Evolutionary conservation across 2,329 filamentous ascomycete species (phyloP).

Genomic region (Fusarium circinatum): DNA sequence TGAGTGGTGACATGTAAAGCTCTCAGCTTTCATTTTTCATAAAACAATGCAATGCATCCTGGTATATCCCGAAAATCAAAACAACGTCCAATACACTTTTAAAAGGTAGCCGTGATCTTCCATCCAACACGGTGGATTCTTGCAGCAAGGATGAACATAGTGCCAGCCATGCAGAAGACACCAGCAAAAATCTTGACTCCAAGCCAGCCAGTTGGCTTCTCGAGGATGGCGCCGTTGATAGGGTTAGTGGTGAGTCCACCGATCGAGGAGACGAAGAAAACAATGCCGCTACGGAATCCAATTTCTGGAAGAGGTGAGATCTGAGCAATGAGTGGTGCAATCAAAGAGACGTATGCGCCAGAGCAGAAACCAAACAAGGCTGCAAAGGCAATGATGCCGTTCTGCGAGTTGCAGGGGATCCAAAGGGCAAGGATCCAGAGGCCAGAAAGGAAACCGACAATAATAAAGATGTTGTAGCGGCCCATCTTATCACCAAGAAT

Average conservation of each 20-base stretch:
- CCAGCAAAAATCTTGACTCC: conserved; percentile 52
- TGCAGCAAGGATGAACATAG: conserved; percentile 2
- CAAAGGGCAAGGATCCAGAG: conserved; percentile 55
- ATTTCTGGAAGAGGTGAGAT: conserved; percentile 41
- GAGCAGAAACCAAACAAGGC: conserved; percentile 56
- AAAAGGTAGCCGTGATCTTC: conserved; percentile 21
- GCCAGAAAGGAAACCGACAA: conserved; percentile 56
- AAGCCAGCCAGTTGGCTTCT: conserved; percentile 43
- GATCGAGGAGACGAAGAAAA: conserved; percentile 65
- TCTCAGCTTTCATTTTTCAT: too few species aligned
- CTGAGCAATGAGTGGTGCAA: conserved; percentile 56
- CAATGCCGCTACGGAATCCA: conserved; percentile 48
- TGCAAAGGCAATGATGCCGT: conserved; percentile 52
- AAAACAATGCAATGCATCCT: background rate
- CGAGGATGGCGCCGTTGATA: conserved; percentile 61
- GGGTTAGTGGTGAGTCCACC: conserved; percentile 67
- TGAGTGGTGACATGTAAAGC: background rate
- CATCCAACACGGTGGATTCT: conserved; percentile 31
- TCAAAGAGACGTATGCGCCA: conserved; percentile 54
- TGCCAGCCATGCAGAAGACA: conserved; percentile 32
- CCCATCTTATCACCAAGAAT: conserved; percentile 51
- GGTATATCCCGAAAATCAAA: background rate
- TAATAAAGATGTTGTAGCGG: conserved; percentile 55
- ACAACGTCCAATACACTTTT: background rate
- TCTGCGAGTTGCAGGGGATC: conserved; percentile 48